Percentiles rank a stretch among this genome's conserved stretches.
Evolutionary conservation across 2,329 filamentous ascomycete species (phyloP).

Genomic region (Didymella lethalis): DNA sequence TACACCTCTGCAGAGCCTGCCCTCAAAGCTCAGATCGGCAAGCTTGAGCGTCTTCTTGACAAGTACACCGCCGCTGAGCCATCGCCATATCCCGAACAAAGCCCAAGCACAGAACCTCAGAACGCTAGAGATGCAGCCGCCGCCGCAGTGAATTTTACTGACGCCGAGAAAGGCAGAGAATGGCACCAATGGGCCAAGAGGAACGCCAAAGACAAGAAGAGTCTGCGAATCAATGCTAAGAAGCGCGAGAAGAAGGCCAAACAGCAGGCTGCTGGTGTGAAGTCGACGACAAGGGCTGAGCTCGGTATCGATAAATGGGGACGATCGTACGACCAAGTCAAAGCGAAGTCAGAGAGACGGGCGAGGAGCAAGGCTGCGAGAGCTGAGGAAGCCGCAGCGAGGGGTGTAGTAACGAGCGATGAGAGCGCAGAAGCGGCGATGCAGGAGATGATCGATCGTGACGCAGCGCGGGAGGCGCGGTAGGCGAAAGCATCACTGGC

Average conservation of each 20-base stretch:
- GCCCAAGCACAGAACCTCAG: not conserved
- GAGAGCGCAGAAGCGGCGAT: not conserved
- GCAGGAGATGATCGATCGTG: not conserved
- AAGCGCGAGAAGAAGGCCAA: not conserved
- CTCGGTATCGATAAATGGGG: not conserved
- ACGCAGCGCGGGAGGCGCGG: not conserved
- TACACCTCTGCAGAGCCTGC: not conserved
- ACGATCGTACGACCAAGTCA: not conserved
- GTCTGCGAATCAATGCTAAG: not conserved
- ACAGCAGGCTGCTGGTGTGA: not conserved
- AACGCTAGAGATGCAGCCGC: not conserved
- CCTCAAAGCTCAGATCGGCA: not conserved
- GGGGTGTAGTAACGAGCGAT: not conserved
- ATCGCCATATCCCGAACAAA: not conserved
- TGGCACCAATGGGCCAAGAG: slow-evolving; percentile 17
- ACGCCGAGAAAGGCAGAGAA: slow-evolving; percentile 6
- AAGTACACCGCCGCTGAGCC: not conserved
- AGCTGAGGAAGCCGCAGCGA: not conserved
- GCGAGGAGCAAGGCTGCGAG: not conserved
- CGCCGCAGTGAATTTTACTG: not conserved
- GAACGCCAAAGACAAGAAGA: slow-evolving; percentile 4
- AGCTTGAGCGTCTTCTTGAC: not conserved
- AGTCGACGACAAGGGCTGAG: not conserved
- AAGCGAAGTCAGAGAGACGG: not conserved
- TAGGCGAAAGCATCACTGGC: not conserved